Conservation (phyloP, 1,284 basidiomycete species). For the Xanthoconium separans region DNA sequence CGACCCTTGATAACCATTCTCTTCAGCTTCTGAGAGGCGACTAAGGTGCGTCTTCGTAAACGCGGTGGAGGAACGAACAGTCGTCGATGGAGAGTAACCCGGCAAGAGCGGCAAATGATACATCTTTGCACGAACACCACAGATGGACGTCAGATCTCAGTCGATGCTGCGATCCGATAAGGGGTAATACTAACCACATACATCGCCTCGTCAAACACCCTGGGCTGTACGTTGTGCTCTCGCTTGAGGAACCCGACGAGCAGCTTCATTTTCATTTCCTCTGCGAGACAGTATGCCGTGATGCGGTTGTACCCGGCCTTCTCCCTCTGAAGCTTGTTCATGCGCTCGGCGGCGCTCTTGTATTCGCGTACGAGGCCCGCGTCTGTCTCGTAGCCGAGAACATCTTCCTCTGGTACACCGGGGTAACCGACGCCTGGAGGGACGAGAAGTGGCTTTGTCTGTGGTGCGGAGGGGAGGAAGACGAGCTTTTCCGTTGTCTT, state of each 20-base stretch:
- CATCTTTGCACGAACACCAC: conserved; percentile 50
- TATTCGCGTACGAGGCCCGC: conserved; percentile 60
- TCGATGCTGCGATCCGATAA: neutral
- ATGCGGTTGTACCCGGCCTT: conserved; percentile 74
- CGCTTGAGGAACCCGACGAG: conserved; percentile 84
- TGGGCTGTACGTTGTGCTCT: conserved; percentile 88
- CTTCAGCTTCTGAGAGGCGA: conserved; percentile 83
- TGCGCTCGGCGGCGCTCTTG: conserved; percentile 79
- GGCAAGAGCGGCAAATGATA: conserved; percentile 91
- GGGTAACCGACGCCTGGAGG: conserved; percentile 32
- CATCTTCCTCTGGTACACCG: conserved; percentile 43
- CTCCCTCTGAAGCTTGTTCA: conserved; percentile 75
- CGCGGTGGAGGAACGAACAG: conserved; percentile 79
- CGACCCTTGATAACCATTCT: conserved; percentile 83
- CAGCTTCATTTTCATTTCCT: conserved; percentile 79
- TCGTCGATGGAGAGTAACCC: conserved; percentile 84
- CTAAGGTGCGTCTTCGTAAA: conserved; percentile 62
- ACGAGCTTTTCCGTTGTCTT: conserved; percentile 94
- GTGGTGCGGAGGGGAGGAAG: conserved; percentile 86
- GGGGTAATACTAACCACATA: conserved; percentile 69
- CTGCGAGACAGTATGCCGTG: conserved; percentile 87
- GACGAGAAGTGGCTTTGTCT: conserved; percentile 74
- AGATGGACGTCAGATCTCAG: conserved; percentile 1
- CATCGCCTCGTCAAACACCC: conserved; percentile 91
- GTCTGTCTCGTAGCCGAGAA: conserved; percentile 65